Percentiles rank a stretch among this genome's conserved stretches.
phyloP scores from a whole-genome alignment of 2,329 filamentous ascomycete genomes.

The Davidsoniella eucalypti region DNA sequence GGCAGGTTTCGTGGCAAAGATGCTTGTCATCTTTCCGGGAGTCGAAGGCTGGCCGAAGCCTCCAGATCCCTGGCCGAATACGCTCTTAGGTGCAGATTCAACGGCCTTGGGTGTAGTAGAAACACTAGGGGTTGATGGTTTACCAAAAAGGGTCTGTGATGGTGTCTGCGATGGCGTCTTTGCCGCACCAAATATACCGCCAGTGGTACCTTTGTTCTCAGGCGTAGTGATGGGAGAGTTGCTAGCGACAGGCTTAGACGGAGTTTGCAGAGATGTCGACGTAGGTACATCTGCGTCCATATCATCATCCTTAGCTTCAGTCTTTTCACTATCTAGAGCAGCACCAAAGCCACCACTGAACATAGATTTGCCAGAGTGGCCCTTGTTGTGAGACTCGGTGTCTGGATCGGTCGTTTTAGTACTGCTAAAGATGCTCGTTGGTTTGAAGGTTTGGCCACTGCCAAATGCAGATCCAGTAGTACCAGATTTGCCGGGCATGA shows the following conservation, averaged over 20 bases:
- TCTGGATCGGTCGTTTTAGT: constrained; percentile 42
- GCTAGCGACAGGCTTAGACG: constrained; percentile 22
- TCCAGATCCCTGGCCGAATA: background rate
- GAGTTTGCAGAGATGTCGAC: constrained; percentile 19
- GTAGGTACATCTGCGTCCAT: constrained; percentile 28
- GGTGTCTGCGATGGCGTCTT: background rate
- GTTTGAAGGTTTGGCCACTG: constrained; percentile 39
- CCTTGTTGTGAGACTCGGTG: constrained; percentile 18
- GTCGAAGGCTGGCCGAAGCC: constrained; percentile 3
- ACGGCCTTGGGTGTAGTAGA: background rate
- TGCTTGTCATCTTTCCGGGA: background rate
- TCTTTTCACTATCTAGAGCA: constrained; percentile 31
- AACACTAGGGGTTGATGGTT: background rate
- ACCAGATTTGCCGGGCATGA: constrained; percentile 14
- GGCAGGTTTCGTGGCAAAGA: background rate
- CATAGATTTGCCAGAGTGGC: constrained; percentile 25
- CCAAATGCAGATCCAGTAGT: constrained; percentile 24
- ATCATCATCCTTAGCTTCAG: constrained; percentile 31
- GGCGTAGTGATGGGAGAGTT: constrained; percentile 2
- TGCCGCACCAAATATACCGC: background rate
- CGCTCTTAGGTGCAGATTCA: background rate
- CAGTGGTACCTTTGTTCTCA: background rate
- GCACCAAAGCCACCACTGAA: constrained; percentile 47
- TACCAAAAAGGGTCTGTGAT: constrained; percentile 2
- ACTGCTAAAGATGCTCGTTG: constrained; percentile 48